A percentile compares a stretch with the other conserved stretches of the same genome.
Conservation (phyloP, 1,284 basidiomycete genomes). For the Pseudozyma thailandica region DNA sequence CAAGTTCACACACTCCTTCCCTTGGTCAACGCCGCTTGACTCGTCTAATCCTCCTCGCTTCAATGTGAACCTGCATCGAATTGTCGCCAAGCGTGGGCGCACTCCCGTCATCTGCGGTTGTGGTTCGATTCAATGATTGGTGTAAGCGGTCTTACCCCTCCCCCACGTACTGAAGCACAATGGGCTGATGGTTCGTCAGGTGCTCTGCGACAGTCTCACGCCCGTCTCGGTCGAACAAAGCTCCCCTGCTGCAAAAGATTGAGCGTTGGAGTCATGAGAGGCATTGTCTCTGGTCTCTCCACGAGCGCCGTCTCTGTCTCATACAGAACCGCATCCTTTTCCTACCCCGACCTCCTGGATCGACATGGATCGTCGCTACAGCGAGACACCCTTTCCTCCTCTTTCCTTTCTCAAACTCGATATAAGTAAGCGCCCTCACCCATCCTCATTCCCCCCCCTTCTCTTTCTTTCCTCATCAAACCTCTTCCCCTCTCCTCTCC, state of each 20-base stretch:
- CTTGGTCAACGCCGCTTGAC: no score
- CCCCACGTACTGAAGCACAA: no score
- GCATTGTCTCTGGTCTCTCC: neutral
- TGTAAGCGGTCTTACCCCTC: no score
- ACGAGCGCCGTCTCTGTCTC: neutral
- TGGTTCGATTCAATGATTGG: no score
- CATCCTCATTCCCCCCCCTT: neutral
- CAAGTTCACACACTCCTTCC: no score
- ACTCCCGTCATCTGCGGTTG: no score
- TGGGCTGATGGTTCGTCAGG: slow-evolving; percentile 3
- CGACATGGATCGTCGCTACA: neutral
- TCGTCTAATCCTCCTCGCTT: no score
- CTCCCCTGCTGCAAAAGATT: no score
- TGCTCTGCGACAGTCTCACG: slow-evolving; percentile 8
- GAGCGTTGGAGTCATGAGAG: no score
- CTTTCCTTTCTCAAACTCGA: neutral
- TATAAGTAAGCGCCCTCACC: neutral
- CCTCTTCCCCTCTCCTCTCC: slow-evolving; percentile 1
- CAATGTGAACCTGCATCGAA: no score
- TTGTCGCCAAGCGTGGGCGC: no score
- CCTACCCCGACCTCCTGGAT: neutral
- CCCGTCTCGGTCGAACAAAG: no score
- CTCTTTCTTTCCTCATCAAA: slow-evolving; percentile 8
- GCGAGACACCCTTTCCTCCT: neutral
- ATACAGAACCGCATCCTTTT: neutral